phyloP scores from a whole-genome alignment of 2,329 filamentous ascomycete genomes.

The Myriangium duriaei region DNA sequence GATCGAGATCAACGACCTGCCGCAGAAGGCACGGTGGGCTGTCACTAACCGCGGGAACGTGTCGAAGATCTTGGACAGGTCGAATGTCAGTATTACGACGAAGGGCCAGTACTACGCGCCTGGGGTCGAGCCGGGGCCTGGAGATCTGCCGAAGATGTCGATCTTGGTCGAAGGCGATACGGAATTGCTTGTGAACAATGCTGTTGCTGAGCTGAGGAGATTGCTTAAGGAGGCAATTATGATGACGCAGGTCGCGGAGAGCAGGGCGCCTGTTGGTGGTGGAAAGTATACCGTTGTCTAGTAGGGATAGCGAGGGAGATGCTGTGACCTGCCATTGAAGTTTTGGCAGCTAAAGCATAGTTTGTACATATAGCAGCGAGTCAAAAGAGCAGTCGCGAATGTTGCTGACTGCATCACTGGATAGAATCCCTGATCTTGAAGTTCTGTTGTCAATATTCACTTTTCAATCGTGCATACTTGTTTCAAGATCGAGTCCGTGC shows the following conservation, averaged over 20 bases:
- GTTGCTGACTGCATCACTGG: no score
- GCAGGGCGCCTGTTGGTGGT: conserved; percentile 62
- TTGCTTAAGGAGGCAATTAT: conserved; percentile 82
- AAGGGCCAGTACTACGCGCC: conserved; percentile 82
- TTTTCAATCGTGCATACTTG: no score
- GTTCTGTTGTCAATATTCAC: no score
- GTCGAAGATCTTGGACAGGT: conserved; percentile 90
- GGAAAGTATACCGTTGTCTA: conserved; percentile 66
- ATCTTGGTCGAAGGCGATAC: conserved; percentile 97
- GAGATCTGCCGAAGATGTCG: conserved; percentile 83
- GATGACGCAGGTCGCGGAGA: conserved; percentile 77
- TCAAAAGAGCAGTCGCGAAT: no score
- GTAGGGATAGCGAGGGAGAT: neutral
- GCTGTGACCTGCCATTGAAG: no score
- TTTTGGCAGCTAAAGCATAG: no score
- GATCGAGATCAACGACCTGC: conserved; percentile 98
- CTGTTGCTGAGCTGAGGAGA: conserved; percentile 79
- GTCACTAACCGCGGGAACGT: conserved; percentile 98
- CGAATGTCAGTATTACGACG: conserved; percentile 90
- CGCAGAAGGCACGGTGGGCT: conserved; percentile 95
- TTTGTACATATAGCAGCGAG: no score
- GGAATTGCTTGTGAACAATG: conserved; percentile 78
- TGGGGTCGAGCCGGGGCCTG: conserved; percentile 65
- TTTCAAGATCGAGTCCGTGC: no score
- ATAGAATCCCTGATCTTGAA: no score